Evolutionary conservation across 2,329 filamentous ascomycete genomes (phyloP).

Genomic region (Claviceps sp.): DNA sequence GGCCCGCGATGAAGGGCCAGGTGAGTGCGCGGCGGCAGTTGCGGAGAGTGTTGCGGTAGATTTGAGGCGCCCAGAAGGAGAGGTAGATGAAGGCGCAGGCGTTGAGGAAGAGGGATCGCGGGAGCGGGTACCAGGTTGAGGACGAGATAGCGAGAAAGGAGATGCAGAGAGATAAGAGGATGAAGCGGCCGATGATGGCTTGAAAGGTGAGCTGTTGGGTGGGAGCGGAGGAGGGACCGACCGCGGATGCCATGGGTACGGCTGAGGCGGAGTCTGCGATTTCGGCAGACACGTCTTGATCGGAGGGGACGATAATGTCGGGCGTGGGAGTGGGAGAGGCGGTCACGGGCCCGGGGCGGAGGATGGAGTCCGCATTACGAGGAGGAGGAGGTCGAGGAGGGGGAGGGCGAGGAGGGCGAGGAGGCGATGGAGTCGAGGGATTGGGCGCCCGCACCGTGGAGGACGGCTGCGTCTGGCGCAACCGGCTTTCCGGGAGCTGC

Average conservation of each 20-base stretch:
- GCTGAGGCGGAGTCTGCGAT: conserved; percentile 32
- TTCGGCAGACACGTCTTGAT: conserved; percentile 50
- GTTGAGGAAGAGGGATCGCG: conserved; percentile 47
- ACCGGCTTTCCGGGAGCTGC: conserved; percentile 40
- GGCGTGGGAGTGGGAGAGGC: conserved; percentile 31
- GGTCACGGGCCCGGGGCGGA: conserved; percentile 30
- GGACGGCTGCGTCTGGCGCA: conserved; percentile 25
- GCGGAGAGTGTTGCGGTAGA: conserved; percentile 75
- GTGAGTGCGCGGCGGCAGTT: conserved; percentile 85
- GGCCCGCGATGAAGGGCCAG: conserved; percentile 81
- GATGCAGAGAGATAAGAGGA: conserved; percentile 40
- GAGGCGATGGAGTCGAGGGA: neutral
- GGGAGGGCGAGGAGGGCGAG: neutral
- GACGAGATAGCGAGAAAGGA: conserved; percentile 47
- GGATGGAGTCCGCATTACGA: neutral
- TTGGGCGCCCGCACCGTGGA: neutral
- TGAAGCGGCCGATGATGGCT: conserved; percentile 41
- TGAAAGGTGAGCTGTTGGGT: conserved; percentile 29
- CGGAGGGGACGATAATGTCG: conserved; percentile 48
- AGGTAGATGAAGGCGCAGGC: conserved; percentile 60
- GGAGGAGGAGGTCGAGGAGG: conserved; percentile 8
- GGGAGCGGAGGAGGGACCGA: conserved; percentile 10
- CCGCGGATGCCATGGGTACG: conserved; percentile 14
- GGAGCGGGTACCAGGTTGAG: conserved; percentile 42
- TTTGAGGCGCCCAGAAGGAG: conserved; percentile 87